Evolutionary conservation across 129 eudicot genomes (phyloP).

Genomic region (Smallanthus sonchifolius): DNA sequence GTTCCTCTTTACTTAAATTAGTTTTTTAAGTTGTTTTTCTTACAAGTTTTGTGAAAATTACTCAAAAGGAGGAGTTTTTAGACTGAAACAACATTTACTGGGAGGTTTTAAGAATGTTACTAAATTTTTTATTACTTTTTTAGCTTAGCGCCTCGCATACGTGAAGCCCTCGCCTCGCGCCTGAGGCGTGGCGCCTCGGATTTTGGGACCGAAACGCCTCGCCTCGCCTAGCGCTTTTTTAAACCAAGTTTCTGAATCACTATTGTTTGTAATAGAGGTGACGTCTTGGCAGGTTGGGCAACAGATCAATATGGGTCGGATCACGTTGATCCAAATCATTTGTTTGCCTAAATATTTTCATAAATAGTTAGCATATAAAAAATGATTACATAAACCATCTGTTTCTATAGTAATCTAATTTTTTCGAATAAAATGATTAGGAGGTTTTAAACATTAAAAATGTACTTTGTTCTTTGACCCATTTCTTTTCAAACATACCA

Average conservation of each 20-base stretch:
- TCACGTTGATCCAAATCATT: background rate
- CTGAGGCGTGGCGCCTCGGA: too few relatives aligned
- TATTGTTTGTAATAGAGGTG: background rate
- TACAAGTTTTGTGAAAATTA: too few relatives aligned
- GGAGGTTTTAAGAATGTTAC: too few relatives aligned
- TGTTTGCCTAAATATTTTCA: background rate
- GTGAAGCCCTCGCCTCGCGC: too few relatives aligned
- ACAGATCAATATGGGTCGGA: background rate
- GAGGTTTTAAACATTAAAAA: background rate
- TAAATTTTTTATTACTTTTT: too few relatives aligned
- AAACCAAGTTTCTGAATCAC: slow-evolving; percentile 2
- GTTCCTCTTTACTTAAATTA: too few relatives aligned
- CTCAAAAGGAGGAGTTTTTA: too few relatives aligned
- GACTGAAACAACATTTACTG: too few relatives aligned
- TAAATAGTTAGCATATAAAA: background rate
- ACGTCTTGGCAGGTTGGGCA: background rate
- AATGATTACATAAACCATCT: background rate
- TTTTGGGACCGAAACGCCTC: too few relatives aligned
- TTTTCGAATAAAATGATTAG: background rate
- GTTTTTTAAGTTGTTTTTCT: too few relatives aligned
- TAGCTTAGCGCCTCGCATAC: too few relatives aligned
- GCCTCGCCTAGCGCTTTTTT: too few relatives aligned
- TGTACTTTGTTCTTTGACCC: slow-evolving; percentile 1
- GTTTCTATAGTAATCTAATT: background rate
- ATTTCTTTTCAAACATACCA: background rate